Base-by-base conservation (phyloP, 2,329 filamentous ascomycete species). In the Teratosphaeria gauchensis region DNA sequence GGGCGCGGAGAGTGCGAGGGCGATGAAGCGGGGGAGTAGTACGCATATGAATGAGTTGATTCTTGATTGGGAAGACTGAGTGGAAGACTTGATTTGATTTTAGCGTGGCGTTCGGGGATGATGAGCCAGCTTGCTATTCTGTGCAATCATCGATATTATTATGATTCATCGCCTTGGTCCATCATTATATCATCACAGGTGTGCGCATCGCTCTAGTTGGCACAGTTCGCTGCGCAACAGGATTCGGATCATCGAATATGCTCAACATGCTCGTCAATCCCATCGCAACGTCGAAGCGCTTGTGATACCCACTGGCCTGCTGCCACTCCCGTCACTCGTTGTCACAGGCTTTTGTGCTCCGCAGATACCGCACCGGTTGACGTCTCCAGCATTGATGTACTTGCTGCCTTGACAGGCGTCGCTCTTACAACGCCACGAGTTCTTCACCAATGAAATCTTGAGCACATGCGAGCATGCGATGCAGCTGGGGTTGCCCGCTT, bases 351-450 rank as follows among this genome's bases (percentile, higher is more conserved):
- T 69, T 51, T 61, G 59, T 33, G 72, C 73, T 19, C 85, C 85
- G 68, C 88, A 92, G 4, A 89, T 72, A 3, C 88, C 87, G 69
- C 89, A 92, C 0, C 84, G 70, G 6, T 84, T 86, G 62, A 79
- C 84, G 70, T 92, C 88, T 1, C 80, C 83, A 11, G 86, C 79
- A 67, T 92, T 92, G 56, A 85, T 68, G 69, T 90, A 92, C 21
- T 66, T 61, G 53, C 78, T 82, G 12, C 74, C 77, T 60, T 73
- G 73, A 69, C 89, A 92, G 2, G 74, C 63, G 3, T 71, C 68
- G 63, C 79, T 82, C 51, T 69, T 71, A 69, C 89, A 92, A 54
- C 73, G 74, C 89, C 89, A 92, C n/a, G 81, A 74, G 19, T 77
- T 73, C 0, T 79, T 74, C 52, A 85, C 77, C 55, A 79, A 78